Conservation (phyloP, 371 early-diverging fungal species). For the Mortierella sp. region DNA sequence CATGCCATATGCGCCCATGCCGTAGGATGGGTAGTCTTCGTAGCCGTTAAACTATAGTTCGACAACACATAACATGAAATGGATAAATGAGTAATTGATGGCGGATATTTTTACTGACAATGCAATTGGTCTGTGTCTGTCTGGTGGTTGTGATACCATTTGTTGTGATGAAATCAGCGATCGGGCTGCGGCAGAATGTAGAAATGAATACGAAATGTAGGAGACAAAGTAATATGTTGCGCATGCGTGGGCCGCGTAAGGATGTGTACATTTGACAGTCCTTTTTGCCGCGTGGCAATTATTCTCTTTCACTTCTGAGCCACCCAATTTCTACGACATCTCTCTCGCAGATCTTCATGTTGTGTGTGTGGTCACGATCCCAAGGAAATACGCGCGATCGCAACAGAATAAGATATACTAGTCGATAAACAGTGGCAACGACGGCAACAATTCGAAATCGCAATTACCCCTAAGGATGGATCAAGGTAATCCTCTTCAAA, state of each 20-base stretch:
- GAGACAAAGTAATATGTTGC: not conserved
- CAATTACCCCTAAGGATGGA: slow-evolving; percentile 1
- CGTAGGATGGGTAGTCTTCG: slow-evolving; percentile 46
- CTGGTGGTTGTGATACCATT: not conserved
- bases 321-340: not conserved
- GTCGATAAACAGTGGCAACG: not conserved
- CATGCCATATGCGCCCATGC: slow-evolving; percentile 39
- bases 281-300: not conserved
- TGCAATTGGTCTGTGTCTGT: no score
- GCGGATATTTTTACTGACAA: no score
- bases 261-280: not conserved
- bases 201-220: not conserved
- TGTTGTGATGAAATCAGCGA: not conserved
- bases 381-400: not conserved
- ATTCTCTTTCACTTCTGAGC: no score
- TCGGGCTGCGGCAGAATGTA: not conserved
- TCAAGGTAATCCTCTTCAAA: slow-evolving; percentile 13
- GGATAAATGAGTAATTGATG: not conserved
- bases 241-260: not conserved
- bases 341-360: no score
- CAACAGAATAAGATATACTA: not conserved
- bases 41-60: slow-evolving; percentile 45
- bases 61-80: no score
- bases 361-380: no score
- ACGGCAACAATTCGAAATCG: not conserved